Base-by-base conservation (phyloP, 129 eudicot species). In the Glebionis coronaria region DNA sequence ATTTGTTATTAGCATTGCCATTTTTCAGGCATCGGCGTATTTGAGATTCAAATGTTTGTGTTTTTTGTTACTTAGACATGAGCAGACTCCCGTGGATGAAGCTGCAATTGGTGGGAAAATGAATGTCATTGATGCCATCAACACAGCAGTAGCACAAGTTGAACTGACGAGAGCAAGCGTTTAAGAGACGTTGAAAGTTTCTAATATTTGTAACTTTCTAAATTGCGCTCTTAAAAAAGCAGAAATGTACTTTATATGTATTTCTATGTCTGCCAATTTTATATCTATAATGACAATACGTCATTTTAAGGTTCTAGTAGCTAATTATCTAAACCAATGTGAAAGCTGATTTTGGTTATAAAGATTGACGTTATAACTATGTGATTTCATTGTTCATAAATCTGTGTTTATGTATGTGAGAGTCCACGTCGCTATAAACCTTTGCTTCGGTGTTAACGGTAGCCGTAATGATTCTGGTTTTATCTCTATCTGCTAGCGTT, bases 71-170 rank as follows among this genome's bases (percentile, higher is more conserved):
- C 55, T 47, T 55, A 91, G 96, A 72, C 95, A 92, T 68, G 96
- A 92, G 72, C 79, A 80, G 57, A 86, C 90, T 68, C 91, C 98
- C 6, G 68, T 92, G 67, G 98, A 92, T 73, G 98, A 88, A 76
- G 98, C 95, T 23, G 73, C 82, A 29, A 56, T 55, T 56, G 57
- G 70, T 71, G 91, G 87, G 50, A 92, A 86, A 81, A 76, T 84
- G 89, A 85, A 92, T 20, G 88, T 92, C 40, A 63, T 92, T 5
- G 83, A 88, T 75, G 96, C 91, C 4, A 83, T 92, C 56, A 88
- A 81, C 44, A 73, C 78, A 21, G 80, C 85, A 2, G 83, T 79
- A 40, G 91, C 96, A 20, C 87, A 88, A 78, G 56, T 80, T 52
- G 98, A 92, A 72, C 96, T 92, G 44, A 20, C 82, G 21, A 76